phyloP scores from a whole-genome alignment of 371 early-diverging fungal species.

The Lichtheimia ornata region DNA sequence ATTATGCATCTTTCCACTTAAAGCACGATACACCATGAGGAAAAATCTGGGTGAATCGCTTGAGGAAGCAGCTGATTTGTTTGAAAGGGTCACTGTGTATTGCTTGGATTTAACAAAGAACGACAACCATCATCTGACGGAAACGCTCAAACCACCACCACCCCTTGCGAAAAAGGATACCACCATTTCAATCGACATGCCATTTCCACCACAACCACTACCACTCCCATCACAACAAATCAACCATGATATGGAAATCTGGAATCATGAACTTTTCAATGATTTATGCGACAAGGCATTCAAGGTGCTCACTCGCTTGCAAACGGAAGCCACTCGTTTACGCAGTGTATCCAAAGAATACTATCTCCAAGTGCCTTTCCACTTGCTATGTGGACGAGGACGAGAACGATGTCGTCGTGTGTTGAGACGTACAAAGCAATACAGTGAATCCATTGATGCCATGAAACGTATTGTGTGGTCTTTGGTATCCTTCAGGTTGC shows the following conservation, averaged over 20 bases:
- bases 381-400: slow-evolving; percentile 25
- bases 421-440: slow-evolving; percentile 30
- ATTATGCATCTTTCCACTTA: slow-evolving; percentile 36
- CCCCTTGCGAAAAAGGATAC: not conserved
- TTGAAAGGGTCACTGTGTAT: slow-evolving; percentile 28
- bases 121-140: not conserved
- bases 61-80: slow-evolving; percentile 37
- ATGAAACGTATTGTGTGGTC: slow-evolving; percentile 41
- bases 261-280: slow-evolving; percentile 18
- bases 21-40: slow-evolving; percentile 33
- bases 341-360: slow-evolving; percentile 38
- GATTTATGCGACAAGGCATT: slow-evolving; percentile 25
- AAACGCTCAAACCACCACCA: not conserved
- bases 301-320: slow-evolving; percentile 23
- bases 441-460: slow-evolving; percentile 37
- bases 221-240: not conserved
- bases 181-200: not conserved
- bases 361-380: slow-evolving; percentile 21
- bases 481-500: slow-evolving; percentile 32
- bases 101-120: slow-evolving; percentile 23
- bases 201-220: not conserved
- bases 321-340: slow-evolving; percentile 33
- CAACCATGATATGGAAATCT: slow-evolving; percentile 14
- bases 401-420: slow-evolving; percentile 21
- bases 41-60: slow-evolving; percentile 37